These are phyloP conservation scores for Solanum neorickii DNA, from an alignment of 257 asterid genomes.

Conservation along the genomic window DNA sequence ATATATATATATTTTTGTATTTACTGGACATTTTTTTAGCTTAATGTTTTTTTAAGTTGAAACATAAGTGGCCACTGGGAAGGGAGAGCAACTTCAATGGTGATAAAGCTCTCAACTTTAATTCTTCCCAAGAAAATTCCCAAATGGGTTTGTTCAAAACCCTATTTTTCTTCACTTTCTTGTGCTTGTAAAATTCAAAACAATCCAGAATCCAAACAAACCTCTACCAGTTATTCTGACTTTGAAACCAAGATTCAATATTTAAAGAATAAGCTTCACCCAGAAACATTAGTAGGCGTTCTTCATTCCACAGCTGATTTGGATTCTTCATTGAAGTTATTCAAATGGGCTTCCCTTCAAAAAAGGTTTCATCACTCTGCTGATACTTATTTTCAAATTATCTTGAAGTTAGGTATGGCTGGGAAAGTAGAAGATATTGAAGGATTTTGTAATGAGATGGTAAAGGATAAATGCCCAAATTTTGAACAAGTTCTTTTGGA, in stretches of 20 bases:
- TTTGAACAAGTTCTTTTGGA: constrained; percentile 38
- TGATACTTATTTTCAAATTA: constrained; percentile 48
- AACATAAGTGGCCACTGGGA: neutral
- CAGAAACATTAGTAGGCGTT: constrained; percentile 37
- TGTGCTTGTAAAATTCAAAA: constrained; percentile 26
- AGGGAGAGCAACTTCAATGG: constrained; percentile 26
- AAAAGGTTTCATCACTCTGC: constrained; percentile 43
- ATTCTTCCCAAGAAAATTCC: constrained; percentile 27
- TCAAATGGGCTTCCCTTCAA: constrained; percentile 82
- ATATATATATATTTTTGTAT: no score
- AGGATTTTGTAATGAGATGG: constrained; percentile 60
- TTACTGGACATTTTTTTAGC: neutral
- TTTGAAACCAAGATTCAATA: constrained; percentile 43
- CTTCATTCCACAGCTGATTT: constrained; percentile 57
- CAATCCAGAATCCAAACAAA: constrained; percentile 28
- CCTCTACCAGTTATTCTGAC: constrained; percentile 20
- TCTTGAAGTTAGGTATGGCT: constrained; percentile 66
- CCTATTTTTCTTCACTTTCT: constrained; percentile 43
- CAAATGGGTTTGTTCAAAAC: constrained; percentile 23
- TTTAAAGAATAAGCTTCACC: constrained; percentile 40
- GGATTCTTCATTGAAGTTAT: constrained; percentile 48
- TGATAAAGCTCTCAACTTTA: constrained; percentile 41
- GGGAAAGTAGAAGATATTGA: constrained; percentile 67
- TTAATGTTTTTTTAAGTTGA: neutral
- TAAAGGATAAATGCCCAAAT: constrained; percentile 39